Base-by-base conservation (phyloP, 2,329 filamentous ascomycete species). In the Pezicula carpinea region DNA sequence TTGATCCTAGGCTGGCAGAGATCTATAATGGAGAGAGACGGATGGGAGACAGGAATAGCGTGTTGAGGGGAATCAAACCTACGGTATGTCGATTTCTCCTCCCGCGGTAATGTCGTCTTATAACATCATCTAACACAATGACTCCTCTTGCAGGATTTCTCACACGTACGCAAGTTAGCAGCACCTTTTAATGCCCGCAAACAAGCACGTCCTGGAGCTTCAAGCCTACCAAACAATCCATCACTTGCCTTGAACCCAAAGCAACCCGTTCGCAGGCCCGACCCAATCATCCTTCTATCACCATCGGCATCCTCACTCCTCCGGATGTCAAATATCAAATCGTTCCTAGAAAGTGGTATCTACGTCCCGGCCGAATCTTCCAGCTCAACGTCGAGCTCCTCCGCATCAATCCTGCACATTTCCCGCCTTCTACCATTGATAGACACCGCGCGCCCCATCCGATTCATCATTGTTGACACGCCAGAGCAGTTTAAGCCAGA, bases 401-500 rank as follows among this genome's bases (percentile, higher is more conserved):
- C 82, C 21, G 77, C 84, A 38, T 90, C 87, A 57, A 90, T 96
- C 72, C 79, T 97, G 48, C 87, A 96, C 64, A 84, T 96, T 53
- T 83, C 82, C 51, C 90, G 93, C 38, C 70, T 78, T 15, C 78
- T 97, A 56, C 87, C 85, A 47, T 72, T 75, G 34, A 77, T 93
- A 55, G 82, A 89, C 61, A 73, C 85, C 3, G 71, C 74, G 44
- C 82, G 85, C 14, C 85, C 89, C 1, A 82, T 93, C 62, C 88
- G 91, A 39, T 99, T 99, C 73, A 95, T 97, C 63, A 82, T 99
- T 33, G 92, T 97, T 45, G 93, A 99, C 66, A 86, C 85, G 15
- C 87, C 91, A 0, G 85, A 95, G 63, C 87, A 93, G 66, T 99
- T 99, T 78, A 95, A 96, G 66, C 93, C 93, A 0, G 91, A 97